These are phyloP conservation scores for Tricharina praecox DNA, from an alignment of 495 filamentous ascomycete species.

Conservation along the genomic window DNA sequence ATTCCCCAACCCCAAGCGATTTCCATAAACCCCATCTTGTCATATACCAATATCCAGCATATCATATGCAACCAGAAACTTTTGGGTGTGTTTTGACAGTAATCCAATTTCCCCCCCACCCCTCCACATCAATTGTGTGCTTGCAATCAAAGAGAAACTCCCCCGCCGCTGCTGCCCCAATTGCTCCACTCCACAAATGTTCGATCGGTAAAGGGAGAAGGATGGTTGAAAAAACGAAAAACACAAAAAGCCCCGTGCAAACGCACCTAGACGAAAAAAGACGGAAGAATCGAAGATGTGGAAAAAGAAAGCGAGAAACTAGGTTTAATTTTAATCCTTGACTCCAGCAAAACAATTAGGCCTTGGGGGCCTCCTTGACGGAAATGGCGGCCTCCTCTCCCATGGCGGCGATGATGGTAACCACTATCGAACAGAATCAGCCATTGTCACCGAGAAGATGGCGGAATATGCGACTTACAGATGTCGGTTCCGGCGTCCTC, in stretches of 20 bases:
- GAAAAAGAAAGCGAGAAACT: background rate
- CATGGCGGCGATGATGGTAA: constrained; percentile 88
- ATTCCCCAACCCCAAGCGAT: too few species aligned
- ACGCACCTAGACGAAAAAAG: too few species aligned
- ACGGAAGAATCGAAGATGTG: too few species aligned
- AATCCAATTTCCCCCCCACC: too few species aligned
- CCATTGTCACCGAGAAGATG: background rate
- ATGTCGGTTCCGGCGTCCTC: constrained; percentile 58
- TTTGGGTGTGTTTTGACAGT: too few species aligned
- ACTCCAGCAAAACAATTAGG: background rate
- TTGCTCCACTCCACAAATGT: background rate
- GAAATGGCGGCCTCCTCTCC: constrained; percentile 84
- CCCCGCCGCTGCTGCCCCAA: background rate
- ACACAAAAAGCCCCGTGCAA: background rate
- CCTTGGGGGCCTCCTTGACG: constrained; percentile 65
- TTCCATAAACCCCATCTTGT: too few species aligned
- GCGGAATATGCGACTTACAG: constrained; percentile 47
- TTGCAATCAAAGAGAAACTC: background rate
- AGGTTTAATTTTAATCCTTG: background rate
- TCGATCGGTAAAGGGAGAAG: background rate
- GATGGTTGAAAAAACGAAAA: background rate
- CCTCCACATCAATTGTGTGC: too few species aligned
- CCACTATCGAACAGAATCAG: constrained; percentile 37
- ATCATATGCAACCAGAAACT: background rate
- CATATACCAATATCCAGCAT: too few species aligned